Evolutionary conservation across 208 protist species (phyloP), one percentile per base, ranked within the genome.

Genomic region (Histomonas meleagridis): DNA sequence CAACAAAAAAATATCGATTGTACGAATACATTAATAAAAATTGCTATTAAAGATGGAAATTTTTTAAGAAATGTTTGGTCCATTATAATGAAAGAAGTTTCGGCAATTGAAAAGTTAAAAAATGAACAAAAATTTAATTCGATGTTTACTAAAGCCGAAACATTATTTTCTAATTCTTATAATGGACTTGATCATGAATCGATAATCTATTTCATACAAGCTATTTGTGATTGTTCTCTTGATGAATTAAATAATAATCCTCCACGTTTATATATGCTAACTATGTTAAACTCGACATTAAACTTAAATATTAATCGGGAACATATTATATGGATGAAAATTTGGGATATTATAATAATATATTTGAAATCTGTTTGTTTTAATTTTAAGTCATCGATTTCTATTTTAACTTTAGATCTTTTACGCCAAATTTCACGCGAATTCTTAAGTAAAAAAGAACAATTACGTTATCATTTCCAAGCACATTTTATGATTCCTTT

Each of bases 361-460:
- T 46, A 86, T 28, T 38, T 86, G 26, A 51, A 43, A 7, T 40
- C 9, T 38, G 46, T 86, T 55, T 40, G 76, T 38, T 51, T 46
- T n/a, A 21, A 9, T 21, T 14, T 26, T 46, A 46, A 51, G 2
- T 43, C 32, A 7, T 14, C 51, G 7, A 55, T 86, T 26, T 12
- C 76, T 18, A n/a, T n/a, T 26, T 55, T 86, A 4, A 43, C 32
- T 38, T 55, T 86, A 4, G 76, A 86, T 55, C 51, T 86, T 53
- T 86, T 86, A 35, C 23, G 35, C 26, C 76, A 86, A 38, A 18
- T 86, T n/a, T 40, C 76, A 0, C 51, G 32, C 32, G 55, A 86
- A 55, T 86, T 86, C 76, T n/a, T 86, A 26, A 28, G 18, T 32
- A 14, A 86, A 86, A 48, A 86, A 86, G 76, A 86, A 86, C 26